Conservation (phyloP, 2,329 filamentous ascomycete genomes). For the Phaeomoniella chlamydospora region DNA sequence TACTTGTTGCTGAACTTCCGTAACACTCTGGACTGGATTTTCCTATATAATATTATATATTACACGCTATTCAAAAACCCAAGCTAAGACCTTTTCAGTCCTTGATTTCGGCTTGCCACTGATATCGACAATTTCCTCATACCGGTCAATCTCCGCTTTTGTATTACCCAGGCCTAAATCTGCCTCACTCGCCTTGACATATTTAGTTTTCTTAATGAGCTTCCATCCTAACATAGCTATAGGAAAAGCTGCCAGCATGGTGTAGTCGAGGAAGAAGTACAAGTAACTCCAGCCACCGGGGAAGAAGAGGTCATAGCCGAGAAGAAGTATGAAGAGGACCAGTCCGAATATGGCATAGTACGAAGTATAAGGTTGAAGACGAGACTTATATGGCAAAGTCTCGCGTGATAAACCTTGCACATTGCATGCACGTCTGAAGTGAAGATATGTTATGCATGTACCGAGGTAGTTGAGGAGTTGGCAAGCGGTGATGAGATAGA, state of each 20-base stretch:
- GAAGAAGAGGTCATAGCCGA: conserved; percentile 59
- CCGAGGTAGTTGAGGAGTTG: conserved; percentile 25
- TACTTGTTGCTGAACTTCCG: no score
- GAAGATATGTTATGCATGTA: conserved; percentile 54
- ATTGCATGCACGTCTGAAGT: conserved; percentile 52
- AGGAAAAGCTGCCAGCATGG: conserved; percentile 49
- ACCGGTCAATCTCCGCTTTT: conserved; percentile 14
- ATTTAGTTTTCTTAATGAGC: conserved; percentile 44
- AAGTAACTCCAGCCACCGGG: conserved; percentile 47
- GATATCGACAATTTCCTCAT: conserved; percentile 9
- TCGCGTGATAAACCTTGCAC: conserved; percentile 53
- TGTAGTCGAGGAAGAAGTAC: conserved; percentile 58
- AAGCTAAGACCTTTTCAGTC: no score
- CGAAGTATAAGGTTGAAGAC: conserved; percentile 54
- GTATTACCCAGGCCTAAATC: conserved; percentile 30
- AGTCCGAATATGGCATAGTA: conserved; percentile 50
- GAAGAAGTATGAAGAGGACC: conserved; percentile 53
- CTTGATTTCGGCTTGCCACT: no score
- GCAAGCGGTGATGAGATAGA: conserved; percentile 15
- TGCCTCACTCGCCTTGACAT: conserved; percentile 37
- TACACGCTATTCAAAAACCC: no score
- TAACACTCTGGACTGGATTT: no score
- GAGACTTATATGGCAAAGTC: conserved; percentile 52
- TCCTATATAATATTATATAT: no score
- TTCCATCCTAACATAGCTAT: conserved; percentile 55